phyloP scores from a whole-genome alignment of 192 early-diverging fungal genomes.

The Entomortierella lignicola region DNA sequence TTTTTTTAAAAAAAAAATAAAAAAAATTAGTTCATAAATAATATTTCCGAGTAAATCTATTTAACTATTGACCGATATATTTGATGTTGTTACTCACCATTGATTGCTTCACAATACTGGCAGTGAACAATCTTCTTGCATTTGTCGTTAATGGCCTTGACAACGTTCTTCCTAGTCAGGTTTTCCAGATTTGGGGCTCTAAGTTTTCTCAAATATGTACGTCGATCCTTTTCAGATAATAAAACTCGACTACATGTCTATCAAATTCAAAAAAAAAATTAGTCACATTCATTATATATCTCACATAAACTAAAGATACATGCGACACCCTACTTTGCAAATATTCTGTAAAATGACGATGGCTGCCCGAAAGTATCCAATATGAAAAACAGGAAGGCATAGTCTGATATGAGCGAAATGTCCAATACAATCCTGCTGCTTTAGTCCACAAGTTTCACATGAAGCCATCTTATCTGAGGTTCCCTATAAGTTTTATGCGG shows the following conservation, averaged over 20 bases:
- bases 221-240: slow-evolving; percentile 82
- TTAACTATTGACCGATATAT: not conserved
- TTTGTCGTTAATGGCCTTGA: slow-evolving; percentile 84
- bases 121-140: slow-evolving; percentile 93
- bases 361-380: slow-evolving; percentile 95
- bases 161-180: slow-evolving; percentile 76
- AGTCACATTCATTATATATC: not conserved
- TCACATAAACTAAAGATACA: not conserved
- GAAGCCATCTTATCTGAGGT: slow-evolving; percentile 82
- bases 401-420: slow-evolving; percentile 97
- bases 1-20: too few species aligned
- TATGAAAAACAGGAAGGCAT: slow-evolving; percentile 96
- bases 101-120: slow-evolving; percentile 82
- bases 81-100: slow-evolving; percentile 63
- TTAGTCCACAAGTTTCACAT: slow-evolving; percentile 93
- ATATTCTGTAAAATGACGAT: slow-evolving; percentile 94
- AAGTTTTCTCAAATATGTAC: slow-evolving; percentile 75
- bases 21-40: not conserved
- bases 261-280: not conserved
- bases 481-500: slow-evolving; percentile 65
- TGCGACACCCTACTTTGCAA: slow-evolving; percentile 79
- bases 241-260: slow-evolving; percentile 90
- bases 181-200: slow-evolving; percentile 86
- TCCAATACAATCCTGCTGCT: slow-evolving; percentile 91
- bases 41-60: not conserved